phyloP scores from a whole-genome alignment of 164 flowering plant genomes.

The Annona squamosa region DNA sequence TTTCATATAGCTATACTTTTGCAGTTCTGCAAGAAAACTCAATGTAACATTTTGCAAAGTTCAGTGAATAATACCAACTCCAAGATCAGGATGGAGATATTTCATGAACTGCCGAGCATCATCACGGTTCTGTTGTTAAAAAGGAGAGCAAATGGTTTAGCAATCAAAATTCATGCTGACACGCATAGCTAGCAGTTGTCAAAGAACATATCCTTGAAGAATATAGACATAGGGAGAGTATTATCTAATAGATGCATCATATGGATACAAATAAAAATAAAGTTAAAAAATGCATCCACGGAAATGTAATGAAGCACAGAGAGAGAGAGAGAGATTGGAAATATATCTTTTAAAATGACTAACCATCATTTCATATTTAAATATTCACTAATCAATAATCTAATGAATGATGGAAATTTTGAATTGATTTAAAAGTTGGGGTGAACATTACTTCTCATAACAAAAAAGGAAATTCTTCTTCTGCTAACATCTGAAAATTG shows the following conservation, averaged over 20 bases:
- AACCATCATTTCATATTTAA: background rate
- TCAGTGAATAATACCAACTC: slow-evolving; percentile 59
- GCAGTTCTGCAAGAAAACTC: background rate
- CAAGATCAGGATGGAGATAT: slow-evolving; percentile 95
- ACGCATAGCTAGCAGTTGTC: background rate
- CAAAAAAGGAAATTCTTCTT: background rate
- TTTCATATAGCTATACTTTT: background rate
- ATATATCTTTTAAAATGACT: background rate
- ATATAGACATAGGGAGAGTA: background rate
- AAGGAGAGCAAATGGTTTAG: background rate
- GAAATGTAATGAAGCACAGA: background rate
- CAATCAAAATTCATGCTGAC: background rate
- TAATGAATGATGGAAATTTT: background rate
- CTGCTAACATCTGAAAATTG: background rate
- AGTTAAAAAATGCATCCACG: background rate
- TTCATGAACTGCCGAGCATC: slow-evolving; percentile 98
- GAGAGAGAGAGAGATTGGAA: background rate
- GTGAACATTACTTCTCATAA: background rate
- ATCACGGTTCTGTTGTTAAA: slow-evolving; percentile 70
- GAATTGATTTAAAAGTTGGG: background rate
- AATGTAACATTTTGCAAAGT: slow-evolving; percentile 2
- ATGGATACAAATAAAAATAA: background rate
- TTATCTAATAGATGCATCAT: background rate
- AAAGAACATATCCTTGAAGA: background rate
- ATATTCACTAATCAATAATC: background rate